A percentile compares a stretch with the other conserved stretches of the same genome.
Evolutionary conservation across 495 filamentous ascomycete species (phyloP).

Genomic region (Aspergillus carlsbadensis): DNA sequence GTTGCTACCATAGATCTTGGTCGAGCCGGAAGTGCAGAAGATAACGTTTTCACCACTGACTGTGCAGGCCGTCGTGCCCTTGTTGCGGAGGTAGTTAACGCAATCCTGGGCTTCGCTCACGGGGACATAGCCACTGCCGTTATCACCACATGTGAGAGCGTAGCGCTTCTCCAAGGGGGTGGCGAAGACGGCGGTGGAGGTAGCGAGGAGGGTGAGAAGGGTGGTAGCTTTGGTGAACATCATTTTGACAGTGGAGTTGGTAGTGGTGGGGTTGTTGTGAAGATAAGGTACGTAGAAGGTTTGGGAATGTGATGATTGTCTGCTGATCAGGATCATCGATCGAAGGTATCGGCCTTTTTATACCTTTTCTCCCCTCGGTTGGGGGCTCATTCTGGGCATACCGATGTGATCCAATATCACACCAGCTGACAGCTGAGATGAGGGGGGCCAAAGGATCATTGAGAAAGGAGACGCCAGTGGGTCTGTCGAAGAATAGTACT

Average conservation of each 20-base stretch:
- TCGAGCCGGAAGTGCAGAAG: background rate
- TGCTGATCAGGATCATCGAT: too few species aligned
- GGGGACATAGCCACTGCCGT: background rate
- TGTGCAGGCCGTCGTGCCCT: background rate
- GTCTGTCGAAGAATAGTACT: too few species aligned
- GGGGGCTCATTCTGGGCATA: too few species aligned
- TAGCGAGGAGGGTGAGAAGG: background rate
- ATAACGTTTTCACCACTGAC: background rate
- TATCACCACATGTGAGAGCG: background rate
- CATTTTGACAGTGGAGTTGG: background rate
- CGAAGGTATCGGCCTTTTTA: too few species aligned
- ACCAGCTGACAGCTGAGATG: too few species aligned
- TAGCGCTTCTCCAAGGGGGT: background rate
- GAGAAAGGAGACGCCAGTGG: too few species aligned
- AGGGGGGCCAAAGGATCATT: too few species aligned
- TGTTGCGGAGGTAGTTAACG: constrained; percentile 8
- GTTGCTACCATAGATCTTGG: background rate
- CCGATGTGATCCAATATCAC: too few species aligned
- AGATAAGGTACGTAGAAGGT: too few species aligned
- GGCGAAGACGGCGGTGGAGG: background rate
- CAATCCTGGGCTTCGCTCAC: constrained; percentile 2
- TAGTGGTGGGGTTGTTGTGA: background rate
- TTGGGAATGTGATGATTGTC: too few species aligned
- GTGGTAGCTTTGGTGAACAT: background rate
- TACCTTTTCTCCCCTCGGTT: too few species aligned